phyloP scores from a whole-genome alignment of 2,329 filamentous ascomycete species.

The Hymenotorrendiella dingleyae region DNA sequence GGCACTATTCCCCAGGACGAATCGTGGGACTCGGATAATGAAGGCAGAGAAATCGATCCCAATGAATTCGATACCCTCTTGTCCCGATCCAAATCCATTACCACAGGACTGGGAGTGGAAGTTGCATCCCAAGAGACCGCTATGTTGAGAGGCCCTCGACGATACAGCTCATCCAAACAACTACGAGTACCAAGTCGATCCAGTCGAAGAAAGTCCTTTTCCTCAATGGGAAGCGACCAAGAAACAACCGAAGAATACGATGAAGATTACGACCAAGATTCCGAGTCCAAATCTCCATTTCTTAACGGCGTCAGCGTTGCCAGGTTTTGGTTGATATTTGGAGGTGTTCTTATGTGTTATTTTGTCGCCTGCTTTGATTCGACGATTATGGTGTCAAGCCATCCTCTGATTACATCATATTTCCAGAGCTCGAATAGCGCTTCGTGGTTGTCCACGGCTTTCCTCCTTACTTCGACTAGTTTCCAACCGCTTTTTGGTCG shows the following conservation, averaged over 20 bases:
- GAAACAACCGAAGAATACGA: slow-evolving; percentile 13
- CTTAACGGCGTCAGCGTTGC: slow-evolving; percentile 41
- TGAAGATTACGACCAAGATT: slow-evolving; percentile 14
- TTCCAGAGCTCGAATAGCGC: slow-evolving; percentile 73
- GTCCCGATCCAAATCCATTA: slow-evolving; percentile 24
- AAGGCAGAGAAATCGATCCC: slow-evolving; percentile 36
- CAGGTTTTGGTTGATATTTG: slow-evolving; percentile 57
- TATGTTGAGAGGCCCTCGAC: slow-evolving; percentile 27
- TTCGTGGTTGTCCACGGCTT: slow-evolving; percentile 77
- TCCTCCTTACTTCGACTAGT: slow-evolving; percentile 69
- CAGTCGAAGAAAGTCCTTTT: slow-evolving; percentile 19
- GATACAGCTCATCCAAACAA: slow-evolving; percentile 16
- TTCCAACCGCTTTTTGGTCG: slow-evolving; percentile 71
- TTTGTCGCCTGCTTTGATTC: slow-evolving; percentile 64
- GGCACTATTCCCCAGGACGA: slow-evolving; percentile 8
- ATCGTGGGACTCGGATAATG: slow-evolving; percentile 12
- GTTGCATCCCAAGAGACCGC: slow-evolving; percentile 26
- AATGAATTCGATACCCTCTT: slow-evolving; percentile 29
- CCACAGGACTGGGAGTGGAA: slow-evolving; percentile 25
- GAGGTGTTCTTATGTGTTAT: slow-evolving; percentile 50
- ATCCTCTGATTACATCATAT: slow-evolving; percentile 76
- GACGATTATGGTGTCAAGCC: slow-evolving; percentile 75
- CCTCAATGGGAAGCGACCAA: slow-evolving; percentile 14
- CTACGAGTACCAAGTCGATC: slow-evolving; percentile 16
- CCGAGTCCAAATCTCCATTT: slow-evolving; percentile 22